Evolutionary conservation across 1,284 basidiomycete genomes (phyloP).

Genomic region (Moesziomyces parantarcticus): DNA sequence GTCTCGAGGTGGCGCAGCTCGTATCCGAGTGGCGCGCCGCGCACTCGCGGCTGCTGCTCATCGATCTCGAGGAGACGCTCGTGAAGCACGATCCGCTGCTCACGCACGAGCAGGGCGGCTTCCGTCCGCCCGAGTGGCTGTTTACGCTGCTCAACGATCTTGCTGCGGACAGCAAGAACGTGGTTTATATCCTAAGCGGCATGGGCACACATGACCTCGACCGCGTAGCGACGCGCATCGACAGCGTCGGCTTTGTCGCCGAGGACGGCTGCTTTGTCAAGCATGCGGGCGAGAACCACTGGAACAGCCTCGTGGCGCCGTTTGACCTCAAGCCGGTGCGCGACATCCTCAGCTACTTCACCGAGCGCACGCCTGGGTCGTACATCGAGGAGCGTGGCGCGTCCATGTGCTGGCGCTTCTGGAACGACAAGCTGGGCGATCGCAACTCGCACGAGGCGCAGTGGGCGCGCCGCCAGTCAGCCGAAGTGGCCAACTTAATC

Average conservation of each 20-base stretch:
- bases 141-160: constrained; percentile 75
- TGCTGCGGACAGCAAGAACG: constrained; percentile 76
- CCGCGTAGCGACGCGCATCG: constrained; percentile 74
- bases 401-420: constrained; percentile 85
- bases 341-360: constrained; percentile 81
- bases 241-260: constrained; percentile 81
- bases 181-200: constrained; percentile 85
- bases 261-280: constrained; percentile 89
- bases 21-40: constrained; percentile 69
- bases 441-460: constrained; percentile 73
- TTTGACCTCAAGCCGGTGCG: constrained; percentile 79
- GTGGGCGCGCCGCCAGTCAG: constrained; percentile 85
- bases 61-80: constrained; percentile 84
- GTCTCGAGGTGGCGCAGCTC: constrained; percentile 65
- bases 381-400: constrained; percentile 86
- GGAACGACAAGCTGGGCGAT: constrained; percentile 71
- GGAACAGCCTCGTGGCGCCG: constrained; percentile 83
- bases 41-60: constrained; percentile 76
- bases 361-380: constrained; percentile 84
- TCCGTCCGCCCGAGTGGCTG: constrained; percentile 73
- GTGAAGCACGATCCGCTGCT: constrained; percentile 70
- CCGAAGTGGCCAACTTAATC: constrained; percentile 89
- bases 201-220: constrained; percentile 75
- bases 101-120: constrained; percentile 67
- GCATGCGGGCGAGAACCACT: constrained; percentile 71